Evolutionary conservation across 2,329 filamentous ascomycete genomes (phyloP), one percentile per base, ranked within the genome.

Genomic region (Paracoccidioides lutzii): DNA sequence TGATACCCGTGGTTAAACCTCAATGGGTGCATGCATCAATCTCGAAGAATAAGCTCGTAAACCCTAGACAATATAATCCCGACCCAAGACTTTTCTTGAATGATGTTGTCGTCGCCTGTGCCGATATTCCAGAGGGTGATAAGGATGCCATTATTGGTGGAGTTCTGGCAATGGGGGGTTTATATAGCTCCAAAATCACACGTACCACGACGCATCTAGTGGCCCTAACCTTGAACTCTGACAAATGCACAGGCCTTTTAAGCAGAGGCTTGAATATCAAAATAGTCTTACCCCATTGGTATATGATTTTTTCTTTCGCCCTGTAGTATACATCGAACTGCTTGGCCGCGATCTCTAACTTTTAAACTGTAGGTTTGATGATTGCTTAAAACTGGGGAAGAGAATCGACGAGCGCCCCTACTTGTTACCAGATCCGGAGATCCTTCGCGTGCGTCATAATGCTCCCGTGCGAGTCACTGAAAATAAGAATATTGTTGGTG

Each of bases 271-370:
- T 88, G 54, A 82, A 82, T 55, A 82, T 82, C 69, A 90, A 89
- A 70, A 85, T 96, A 57, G 88, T 98, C 15, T 76, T 98, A 53
- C 93, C 93, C 41, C 93, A 97, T 67, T 97, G 93, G 88, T 90
- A 73, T 65, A 58, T 55, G 41, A 38, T 9, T 15, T 43, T 4
- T 14, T 14, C 33, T 7, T 53, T 14, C 54, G 4, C 2, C n/a
- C 22, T 22, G 22, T 22, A 22, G 22, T 22, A 22, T 22, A 15
- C 42, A 37, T 42, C 33, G 50, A 41, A 45, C 45, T 58, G 52
- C 64, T 71, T 59, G 51, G 30, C 60, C 58, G 63, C 28, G 51
- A 58, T 63, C 35, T 32, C 69, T 56, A n/a, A 33, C 32, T 50
- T 38, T 15, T 6, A 22, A 44, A 10, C 14, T 8, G n/a, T 59